Evolutionary conservation across 2,329 filamentous ascomycete genomes (phyloP), one percentile per base, ranked within the genome.

Genomic region (Colletotrichum horii): DNA sequence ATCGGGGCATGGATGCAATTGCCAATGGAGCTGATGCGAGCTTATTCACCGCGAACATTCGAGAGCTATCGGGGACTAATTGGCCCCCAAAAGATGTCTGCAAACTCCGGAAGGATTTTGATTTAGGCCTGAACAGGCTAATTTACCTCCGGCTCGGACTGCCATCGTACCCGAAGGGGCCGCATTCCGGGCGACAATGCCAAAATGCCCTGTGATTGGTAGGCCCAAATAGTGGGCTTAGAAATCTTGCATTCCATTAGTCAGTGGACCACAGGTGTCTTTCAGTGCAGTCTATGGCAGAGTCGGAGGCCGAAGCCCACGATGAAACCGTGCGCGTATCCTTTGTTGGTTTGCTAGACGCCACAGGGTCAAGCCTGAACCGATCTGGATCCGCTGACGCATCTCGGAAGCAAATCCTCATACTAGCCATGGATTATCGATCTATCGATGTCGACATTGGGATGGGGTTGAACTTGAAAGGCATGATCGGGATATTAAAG

Each of bases 21-120:
- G 19, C 14, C 4, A 11, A 4, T 36, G 19, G 3, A 9, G 19
- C 38, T 48, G 38, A 19, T 22, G 38, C 38, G 14, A 24, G 34
- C 61, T 43, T 36, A 43, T 16, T 26, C 34, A 28, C 36, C 32
- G 22, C 34, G 32, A 64, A 38, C 7, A 26, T 64, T 43, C 61
- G 3, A 43, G n/a, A 38, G 61, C 14, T n/a, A 6, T 12, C 22
- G 61, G 34, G 22, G 61, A 64, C 22, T 9, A 9, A 26, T 43
- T 43, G 14, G n/a, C 61, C n/a, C 60, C 36, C 16, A 64, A 24
- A 26, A 24, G 15, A 24, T 8, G 80, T 19, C 84, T 83, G 16
- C 24, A 38, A 64, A 64, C 61, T 26, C 60, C 60, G 60, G 32
- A 22, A 36, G n/a, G n/a, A 28, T 22, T 24, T 64, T n/a, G 12